Evolutionary conservation across 208 protist genomes (phyloP).

Genomic region (Porcisia hertigi): DNA sequence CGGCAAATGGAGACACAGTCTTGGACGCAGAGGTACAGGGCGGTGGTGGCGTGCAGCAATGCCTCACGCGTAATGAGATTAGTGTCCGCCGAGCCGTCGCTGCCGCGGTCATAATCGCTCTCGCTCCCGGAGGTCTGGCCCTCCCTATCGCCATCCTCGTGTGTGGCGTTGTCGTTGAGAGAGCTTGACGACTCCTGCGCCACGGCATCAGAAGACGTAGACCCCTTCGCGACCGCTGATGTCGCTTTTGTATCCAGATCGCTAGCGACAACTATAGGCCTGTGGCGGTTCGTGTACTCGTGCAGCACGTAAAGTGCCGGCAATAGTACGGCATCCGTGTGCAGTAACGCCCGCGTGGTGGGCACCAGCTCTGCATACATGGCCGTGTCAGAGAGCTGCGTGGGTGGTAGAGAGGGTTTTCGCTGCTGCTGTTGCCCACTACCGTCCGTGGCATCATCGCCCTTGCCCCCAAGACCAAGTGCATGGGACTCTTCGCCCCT

Average conservation of each 20-base stretch:
- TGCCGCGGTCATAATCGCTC: neutral
- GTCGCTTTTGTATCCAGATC: neutral
- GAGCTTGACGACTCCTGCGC: neutral
- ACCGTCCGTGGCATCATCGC: neutral
- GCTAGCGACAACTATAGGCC: neutral
- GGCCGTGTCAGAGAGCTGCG: slow-evolving; percentile 16
- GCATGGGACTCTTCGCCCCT: neutral
- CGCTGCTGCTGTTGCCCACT: slow-evolving; percentile 1
- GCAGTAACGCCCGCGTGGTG: slow-evolving; percentile 61
- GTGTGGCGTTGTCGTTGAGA: neutral
- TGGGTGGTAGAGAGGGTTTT: slow-evolving; percentile 21
- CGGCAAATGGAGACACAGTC: slow-evolving; percentile 47
- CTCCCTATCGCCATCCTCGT: neutral
- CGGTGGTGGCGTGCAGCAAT: slow-evolving; percentile 64
- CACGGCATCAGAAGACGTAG: neutral
- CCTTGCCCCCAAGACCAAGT: neutral
- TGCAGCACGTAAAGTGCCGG: slow-evolving; percentile 55
- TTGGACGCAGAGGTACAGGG: slow-evolving; percentile 59
- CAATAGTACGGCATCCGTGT: slow-evolving; percentile 74
- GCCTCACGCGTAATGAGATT: slow-evolving; percentile 27
- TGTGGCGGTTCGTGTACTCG: slow-evolving; percentile 26
- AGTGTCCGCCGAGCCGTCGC: slow-evolving; percentile 22
- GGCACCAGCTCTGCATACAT: slow-evolving; percentile 49
- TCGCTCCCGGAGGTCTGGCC: slow-evolving; percentile 6
- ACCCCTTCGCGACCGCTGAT: neutral